Percentiles rank a stretch among this genome's conserved stretches.
These are phyloP conservation scores for Carex arenaria DNA, from an alignment of 202 grass and related monocot genomes.

Conservation along the genomic window DNA sequence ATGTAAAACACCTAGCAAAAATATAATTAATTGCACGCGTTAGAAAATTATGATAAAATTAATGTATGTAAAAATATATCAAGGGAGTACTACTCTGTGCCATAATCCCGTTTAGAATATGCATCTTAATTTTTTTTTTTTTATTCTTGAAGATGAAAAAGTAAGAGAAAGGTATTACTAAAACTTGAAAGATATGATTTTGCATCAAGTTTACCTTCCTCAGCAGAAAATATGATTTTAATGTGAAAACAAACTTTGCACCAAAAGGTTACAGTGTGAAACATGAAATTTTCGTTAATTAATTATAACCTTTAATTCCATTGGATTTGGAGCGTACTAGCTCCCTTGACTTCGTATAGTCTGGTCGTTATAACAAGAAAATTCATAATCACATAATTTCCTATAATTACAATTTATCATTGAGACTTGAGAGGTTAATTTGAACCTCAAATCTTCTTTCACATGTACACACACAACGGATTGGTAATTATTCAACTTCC, in stretches of 20 bases:
- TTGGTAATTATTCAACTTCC: too few species aligned
- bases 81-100: neutral
- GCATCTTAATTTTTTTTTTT: too few species aligned
- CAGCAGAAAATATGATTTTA: neutral
- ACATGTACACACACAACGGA: neutral
- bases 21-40: neutral
- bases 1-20: neutral
- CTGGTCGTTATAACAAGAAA: neutral
- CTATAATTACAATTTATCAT: neutral
- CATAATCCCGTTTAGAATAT: too few species aligned
- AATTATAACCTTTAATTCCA: neutral
- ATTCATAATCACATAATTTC: neutral
- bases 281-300: neutral
- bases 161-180: too few species aligned
- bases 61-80: too few species aligned
- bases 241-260: slow-evolving; percentile 6
- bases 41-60: neutral
- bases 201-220: too few species aligned
- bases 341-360: neutral
- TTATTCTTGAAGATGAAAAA: too few species aligned
- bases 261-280: neutral
- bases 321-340: neutral
- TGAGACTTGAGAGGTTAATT: neutral
- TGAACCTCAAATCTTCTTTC: neutral
- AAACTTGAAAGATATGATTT: too few species aligned